Conservation (phyloP, 768 basidiomycete genomes). For the Tubosaeta sp. region DNA sequence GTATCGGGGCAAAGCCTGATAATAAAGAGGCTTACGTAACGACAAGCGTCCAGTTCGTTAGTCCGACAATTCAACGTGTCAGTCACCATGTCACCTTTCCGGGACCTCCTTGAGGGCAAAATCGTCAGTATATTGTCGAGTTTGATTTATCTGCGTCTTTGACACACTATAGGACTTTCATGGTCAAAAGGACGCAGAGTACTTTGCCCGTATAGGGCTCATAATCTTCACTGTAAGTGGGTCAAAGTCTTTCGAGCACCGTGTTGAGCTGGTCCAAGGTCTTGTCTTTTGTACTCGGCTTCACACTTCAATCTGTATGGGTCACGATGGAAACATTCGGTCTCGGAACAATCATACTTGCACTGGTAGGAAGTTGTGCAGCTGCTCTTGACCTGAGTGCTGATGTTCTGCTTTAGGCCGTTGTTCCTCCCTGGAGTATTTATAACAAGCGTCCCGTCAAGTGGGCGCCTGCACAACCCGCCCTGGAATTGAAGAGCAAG, state of each 20-base stretch:
- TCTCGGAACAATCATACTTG: constrained; percentile 16
- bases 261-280: constrained; percentile 12
- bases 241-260: not conserved
- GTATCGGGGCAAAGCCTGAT: not conserved
- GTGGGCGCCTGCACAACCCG: constrained; percentile 21
- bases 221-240: constrained; percentile 22
- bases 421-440: constrained; percentile 68
- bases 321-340: constrained; percentile 23
- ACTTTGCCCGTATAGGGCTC: constrained; percentile 21
- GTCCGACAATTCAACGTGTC: constrained; percentile 5
- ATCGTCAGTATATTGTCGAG: constrained; percentile 18
- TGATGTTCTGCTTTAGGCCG: constrained; percentile 36
- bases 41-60: not conserved
- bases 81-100: constrained; percentile 21
- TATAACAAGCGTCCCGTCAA: constrained; percentile 21
- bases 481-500: constrained; percentile 17
- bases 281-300: constrained; percentile 28
- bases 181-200: constrained; percentile 27
- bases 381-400: not conserved
- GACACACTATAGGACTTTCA: constrained; percentile 26
- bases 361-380: constrained; percentile 14
- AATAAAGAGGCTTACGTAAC: constrained; percentile 21
- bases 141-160: not conserved
- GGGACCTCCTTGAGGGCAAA: constrained; percentile 28
- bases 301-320: constrained; percentile 25